Conservation (phyloP, 2,329 filamentous ascomycete genomes). For the Chrysoporthe deuterocubensis region DNA sequence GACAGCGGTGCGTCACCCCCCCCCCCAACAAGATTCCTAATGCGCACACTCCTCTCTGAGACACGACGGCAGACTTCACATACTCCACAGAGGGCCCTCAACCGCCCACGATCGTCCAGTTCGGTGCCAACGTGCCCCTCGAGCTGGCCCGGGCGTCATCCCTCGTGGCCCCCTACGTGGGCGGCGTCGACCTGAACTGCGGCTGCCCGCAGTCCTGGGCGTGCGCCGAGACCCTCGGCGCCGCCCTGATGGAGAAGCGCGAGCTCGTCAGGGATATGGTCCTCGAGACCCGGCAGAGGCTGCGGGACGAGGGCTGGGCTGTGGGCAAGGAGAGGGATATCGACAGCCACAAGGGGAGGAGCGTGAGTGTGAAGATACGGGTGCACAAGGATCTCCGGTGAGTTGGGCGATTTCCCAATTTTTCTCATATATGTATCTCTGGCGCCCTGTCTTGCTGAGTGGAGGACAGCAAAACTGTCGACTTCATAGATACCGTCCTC, state of each 20-base stretch:
- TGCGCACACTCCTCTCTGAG: neutral
- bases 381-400: slow-evolving; percentile 67
- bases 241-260: slow-evolving; percentile 68
- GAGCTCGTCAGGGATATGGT: slow-evolving; percentile 71
- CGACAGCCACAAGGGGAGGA: slow-evolving; percentile 52
- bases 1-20: slow-evolving; percentile 55
- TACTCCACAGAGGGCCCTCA: slow-evolving; percentile 56
- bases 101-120: slow-evolving; percentile 68
- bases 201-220: slow-evolving; percentile 77
- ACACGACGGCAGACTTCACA: slow-evolving; percentile 58
- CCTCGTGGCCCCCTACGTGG: slow-evolving; percentile 64
- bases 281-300: slow-evolving; percentile 54
- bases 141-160: slow-evolving; percentile 67
- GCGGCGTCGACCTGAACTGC: slow-evolving; percentile 73
- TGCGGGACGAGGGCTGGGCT: slow-evolving; percentile 58
- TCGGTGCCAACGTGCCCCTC: slow-evolving; percentile 63
- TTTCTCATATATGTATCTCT: neutral
- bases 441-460: neutral
- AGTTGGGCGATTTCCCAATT: neutral
- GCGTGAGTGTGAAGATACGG: slow-evolving; percentile 72
- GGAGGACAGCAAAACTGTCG: slow-evolving; percentile 53
- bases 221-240: slow-evolving; percentile 68
- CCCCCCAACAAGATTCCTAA: neutral
- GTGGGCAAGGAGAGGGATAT: slow-evolving; percentile 49
- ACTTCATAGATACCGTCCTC: slow-evolving; percentile 67